phyloP scores from a whole-genome alignment of 2,329 filamentous ascomycete genomes.

The Xylaria hypoxylon region DNA sequence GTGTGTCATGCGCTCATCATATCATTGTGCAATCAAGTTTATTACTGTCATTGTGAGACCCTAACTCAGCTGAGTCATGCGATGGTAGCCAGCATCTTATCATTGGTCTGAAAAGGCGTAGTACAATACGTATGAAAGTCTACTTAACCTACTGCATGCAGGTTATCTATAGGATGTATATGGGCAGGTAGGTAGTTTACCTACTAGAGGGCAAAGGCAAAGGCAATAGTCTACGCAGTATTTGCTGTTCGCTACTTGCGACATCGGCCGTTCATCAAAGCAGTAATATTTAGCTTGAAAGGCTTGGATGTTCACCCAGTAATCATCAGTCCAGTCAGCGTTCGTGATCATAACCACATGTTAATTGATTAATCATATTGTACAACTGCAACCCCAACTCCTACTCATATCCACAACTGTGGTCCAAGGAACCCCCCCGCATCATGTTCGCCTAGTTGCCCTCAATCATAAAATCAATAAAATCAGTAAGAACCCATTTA shows the following conservation, averaged over 20 bases:
- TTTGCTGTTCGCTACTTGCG: constrained; percentile 28
- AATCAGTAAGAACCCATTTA: not conserved
- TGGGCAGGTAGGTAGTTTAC: constrained; percentile 11
- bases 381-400: not conserved
- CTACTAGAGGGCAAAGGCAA: not conserved
- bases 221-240: not conserved
- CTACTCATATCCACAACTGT: not conserved
- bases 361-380: not conserved
- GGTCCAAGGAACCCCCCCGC: not conserved
- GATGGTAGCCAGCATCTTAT: not conserved
- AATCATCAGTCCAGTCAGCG: constrained; percentile 31
- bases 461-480: not conserved
- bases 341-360: not conserved
- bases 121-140: constrained; percentile 15
- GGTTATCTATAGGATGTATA: constrained; percentile 6
- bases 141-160: constrained; percentile 1
- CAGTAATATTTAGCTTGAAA: constrained; percentile 12
- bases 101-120: constrained; percentile 21
- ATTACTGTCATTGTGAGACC: not conserved
- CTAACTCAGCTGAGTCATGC: constrained; percentile 24
- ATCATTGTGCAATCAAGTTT: constrained; percentile 19
- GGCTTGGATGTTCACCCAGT: constrained; percentile 17
- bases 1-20: constrained; percentile 24
- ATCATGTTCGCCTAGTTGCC: not conserved
- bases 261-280: constrained; percentile 28